phyloP scores from a whole-genome alignment of 352 stramenopile genomes.

The Elongisporangium undulatum region DNA sequence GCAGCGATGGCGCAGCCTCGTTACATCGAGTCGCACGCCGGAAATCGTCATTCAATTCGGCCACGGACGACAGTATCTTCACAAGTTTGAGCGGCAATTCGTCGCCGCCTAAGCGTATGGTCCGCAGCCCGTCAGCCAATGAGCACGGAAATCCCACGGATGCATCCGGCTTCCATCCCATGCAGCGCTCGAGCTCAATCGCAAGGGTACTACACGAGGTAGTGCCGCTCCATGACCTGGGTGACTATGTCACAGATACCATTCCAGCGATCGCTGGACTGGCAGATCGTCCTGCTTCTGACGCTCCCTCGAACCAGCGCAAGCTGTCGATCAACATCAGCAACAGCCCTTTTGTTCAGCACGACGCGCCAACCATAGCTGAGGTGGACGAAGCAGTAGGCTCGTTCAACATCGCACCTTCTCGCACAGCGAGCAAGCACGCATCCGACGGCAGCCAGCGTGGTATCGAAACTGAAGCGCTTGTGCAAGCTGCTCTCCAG shows the following conservation, averaged over 20 bases:
- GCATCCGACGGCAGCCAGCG: background rate
- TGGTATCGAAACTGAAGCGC: background rate
- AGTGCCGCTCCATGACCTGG: conserved; percentile 4
- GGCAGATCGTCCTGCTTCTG: background rate
- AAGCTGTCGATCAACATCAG: background rate
- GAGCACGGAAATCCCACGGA: conserved; percentile 2
- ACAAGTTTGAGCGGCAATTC: background rate
- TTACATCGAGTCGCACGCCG: background rate
- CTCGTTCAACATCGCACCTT: background rate
- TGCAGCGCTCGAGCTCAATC: conserved; percentile 14
- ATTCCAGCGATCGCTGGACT: background rate
- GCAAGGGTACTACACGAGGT: conserved; percentile 19
- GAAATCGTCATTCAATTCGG: conserved; percentile 2
- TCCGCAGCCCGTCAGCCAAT: conserved; percentile 8
- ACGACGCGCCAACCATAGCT: background rate
- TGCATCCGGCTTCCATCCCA: background rate
- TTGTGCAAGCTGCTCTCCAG: background rate
- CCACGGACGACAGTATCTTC: background rate
- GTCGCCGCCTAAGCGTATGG: background rate
- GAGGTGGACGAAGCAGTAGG: background rate
- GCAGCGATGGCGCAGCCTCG: background rate
- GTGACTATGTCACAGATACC: background rate
- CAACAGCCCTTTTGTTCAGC: background rate
- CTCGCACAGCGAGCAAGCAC: background rate
- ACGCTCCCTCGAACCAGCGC: background rate